A percentile compares a stretch with the other conserved stretches of the same genome.
These are phyloP conservation scores for Orbilia ellipsospora DNA, from an alignment of 2,329 filamentous ascomycete genomes.

Conservation along the genomic window DNA sequence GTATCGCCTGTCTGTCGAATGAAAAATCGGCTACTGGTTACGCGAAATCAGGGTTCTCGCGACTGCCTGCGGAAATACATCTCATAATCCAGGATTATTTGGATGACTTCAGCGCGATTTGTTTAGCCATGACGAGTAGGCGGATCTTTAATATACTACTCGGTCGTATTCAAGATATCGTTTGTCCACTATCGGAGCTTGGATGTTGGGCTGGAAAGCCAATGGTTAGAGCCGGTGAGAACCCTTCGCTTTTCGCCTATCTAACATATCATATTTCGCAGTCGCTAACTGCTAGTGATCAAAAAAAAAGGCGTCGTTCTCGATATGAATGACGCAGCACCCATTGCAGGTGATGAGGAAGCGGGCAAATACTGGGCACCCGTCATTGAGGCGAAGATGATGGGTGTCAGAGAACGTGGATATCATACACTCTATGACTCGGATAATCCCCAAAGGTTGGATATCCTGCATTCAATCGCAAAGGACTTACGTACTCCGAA, in stretches of 20 bases:
- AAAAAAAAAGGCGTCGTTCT: slow-evolving; percentile 5
- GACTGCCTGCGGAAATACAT: slow-evolving; percentile 17
- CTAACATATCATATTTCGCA: too few species aligned
- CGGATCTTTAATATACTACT: slow-evolving; percentile 8
- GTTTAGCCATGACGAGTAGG: slow-evolving; percentile 9
- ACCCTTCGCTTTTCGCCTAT: too few species aligned
- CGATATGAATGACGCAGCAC: background rate
- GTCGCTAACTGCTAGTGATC: background rate
- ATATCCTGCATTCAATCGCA: slow-evolving; percentile 9
- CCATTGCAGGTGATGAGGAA: slow-evolving; percentile 10
- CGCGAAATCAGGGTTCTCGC: background rate
- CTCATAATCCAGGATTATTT: slow-evolving; percentile 28
- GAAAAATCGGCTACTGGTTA: background rate
- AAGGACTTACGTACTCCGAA: background rate
- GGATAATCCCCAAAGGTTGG: slow-evolving; percentile 16
- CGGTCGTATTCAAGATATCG: slow-evolving; percentile 20
- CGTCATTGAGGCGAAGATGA: slow-evolving; percentile 16
- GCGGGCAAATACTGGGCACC: slow-evolving; percentile 1
- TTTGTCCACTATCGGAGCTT: slow-evolving; percentile 32
- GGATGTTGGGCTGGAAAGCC: slow-evolving; percentile 38
- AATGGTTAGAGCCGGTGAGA: slow-evolving; percentile 26
- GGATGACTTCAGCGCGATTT: slow-evolving; percentile 24
- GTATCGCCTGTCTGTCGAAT: background rate
- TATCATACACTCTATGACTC: slow-evolving; percentile 45
- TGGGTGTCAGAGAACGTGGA: slow-evolving; percentile 21